A percentile compares a stretch with the other conserved stretches of the same genome.
Evolutionary conservation across 768 basidiomycete species (phyloP).

Genomic region (Naematelia aurantialba): DNA sequence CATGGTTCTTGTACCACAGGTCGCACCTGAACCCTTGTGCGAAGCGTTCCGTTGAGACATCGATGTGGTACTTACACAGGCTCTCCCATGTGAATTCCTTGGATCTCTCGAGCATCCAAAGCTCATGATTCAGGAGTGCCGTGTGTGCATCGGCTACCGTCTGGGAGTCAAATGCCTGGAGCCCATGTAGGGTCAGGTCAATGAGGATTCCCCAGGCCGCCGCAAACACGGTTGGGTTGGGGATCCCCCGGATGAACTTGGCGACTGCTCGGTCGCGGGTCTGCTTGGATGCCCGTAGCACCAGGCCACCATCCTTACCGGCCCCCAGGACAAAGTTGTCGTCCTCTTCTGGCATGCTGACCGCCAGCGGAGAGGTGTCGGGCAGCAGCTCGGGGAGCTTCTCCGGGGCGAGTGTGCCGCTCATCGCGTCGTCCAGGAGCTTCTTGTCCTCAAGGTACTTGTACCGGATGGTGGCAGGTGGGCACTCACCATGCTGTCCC

Average conservation of each 20-base stretch:
- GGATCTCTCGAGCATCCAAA: too few relatives aligned
- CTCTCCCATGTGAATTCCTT: background rate
- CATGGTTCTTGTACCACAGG: slow-evolving; percentile 7
- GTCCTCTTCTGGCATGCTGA: background rate
- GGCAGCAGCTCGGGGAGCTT: background rate
- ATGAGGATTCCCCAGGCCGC: background rate
- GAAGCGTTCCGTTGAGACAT: background rate
- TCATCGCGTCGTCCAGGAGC: slow-evolving; percentile 2
- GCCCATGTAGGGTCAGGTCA: slow-evolving; percentile 1
- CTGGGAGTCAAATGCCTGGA: too few relatives aligned
- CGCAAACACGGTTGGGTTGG: background rate
- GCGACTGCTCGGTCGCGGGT: background rate
- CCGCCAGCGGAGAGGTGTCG: background rate
- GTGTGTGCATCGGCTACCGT: too few relatives aligned
- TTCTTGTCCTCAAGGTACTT: too few relatives aligned
- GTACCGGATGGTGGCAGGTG: too few relatives aligned
- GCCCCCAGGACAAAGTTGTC: too few relatives aligned
- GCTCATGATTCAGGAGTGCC: too few relatives aligned
- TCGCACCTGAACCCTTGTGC: background rate
- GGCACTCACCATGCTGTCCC: too few relatives aligned
- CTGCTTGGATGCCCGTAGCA: background rate
- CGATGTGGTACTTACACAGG: slow-evolving; percentile 1
- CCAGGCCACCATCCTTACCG: background rate
- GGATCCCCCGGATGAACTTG: background rate
- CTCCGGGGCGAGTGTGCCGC: background rate